Base-by-base conservation (phyloP, 1,139 yeast species). In the Yamadazyma epiphylla region DNA sequence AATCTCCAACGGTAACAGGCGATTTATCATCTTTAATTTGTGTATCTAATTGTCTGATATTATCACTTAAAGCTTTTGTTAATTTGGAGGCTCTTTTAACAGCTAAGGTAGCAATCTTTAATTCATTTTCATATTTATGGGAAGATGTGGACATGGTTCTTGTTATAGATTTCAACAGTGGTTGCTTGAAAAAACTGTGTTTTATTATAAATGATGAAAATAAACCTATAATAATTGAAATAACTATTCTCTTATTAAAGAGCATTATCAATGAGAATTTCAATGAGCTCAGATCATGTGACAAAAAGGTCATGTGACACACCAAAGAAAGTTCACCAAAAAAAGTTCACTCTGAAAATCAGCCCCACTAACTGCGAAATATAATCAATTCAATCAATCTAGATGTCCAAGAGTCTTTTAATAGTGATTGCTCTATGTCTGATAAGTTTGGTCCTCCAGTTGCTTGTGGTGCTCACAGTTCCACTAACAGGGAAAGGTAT, bases 1-100 rank as follows among this genome's bases (percentile, higher is more conserved):
- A 91, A 53, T 91, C 99, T 14, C 97, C 98, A 29, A 91, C 74
- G 2, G 99, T 91, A 10, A 91, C 99, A 1, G 99, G 99, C 2
- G 96, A 86, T 43, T 80, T 77, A 54, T 91, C 99, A 23, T 75
- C 74, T 51, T 91, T 91, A 40, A 88, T 82, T 41, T 87, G 79
- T 2, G 89, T 80, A 4, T 73, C 73, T 10, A 76, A 62, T 19
- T 72, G 62, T 40, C 67, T 71, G 29, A 91, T 81, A 23, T 80
- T 72, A 34, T 76, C 76, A 36, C 85, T 77, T 33, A 91, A 83
- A 30, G 76, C 66, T 48, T 79, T 77, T 22, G 97, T 86, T 37
- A 91, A 65, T 12, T 74, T 53, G 2, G 95, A 76, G 1, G 98
- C 97, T 50, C 95, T 72, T 47, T 80, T 84, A 20, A 91, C 96